Evolutionary conservation across 1,139 yeast species (phyloP), one percentile per base, ranked within the genome.

Genomic region (Nakaseomyces sp.): DNA sequence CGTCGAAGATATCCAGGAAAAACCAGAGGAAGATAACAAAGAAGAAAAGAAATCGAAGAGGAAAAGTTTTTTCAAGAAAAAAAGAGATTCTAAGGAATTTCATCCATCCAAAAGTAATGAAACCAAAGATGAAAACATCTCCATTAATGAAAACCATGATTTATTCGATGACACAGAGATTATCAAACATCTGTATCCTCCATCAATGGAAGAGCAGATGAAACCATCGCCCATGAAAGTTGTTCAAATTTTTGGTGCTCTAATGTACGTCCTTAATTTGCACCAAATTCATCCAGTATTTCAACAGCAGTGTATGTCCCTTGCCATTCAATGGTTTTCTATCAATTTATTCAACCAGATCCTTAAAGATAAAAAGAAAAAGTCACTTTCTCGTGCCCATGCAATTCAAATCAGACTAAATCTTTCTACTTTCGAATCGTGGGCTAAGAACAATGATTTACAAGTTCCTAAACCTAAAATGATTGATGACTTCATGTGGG

Each of bases 361-460:
- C 30, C 65, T 88, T 43, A 70, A 78, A 28, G 79, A 74, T 54
- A 75, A 81, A 18, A 77, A 72, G 50, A 66, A 61, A 52, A 71
- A 64, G 43, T 82, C 83, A 52, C 72, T 86, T 44, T 77, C 95
- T 0, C 73, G 99, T 47, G 73, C 87, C 2, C 79, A 83, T 52
- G 97, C 97, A 0, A 77, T 91, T 63, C 97, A 91, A 61, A 81
- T 91, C 40, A 71, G 97, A 44, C 73, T 91, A 48, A 91, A 91
- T 56, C 62, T 91, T 8, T 87, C 96, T 0, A 76, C 85, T 2
- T 67, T 91, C 41, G 96, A 91, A 62, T 96, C 91, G 58, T 91
- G 98, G 98, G 74, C 91, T 29, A 74, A 95, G 48, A 73, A 83
- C 3, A 91, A 86, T 58, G 83, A 86, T 62, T 44, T 57, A 9